phyloP scores from a whole-genome alignment of 768 basidiomycete species.

The Suillus weaverae region DNA sequence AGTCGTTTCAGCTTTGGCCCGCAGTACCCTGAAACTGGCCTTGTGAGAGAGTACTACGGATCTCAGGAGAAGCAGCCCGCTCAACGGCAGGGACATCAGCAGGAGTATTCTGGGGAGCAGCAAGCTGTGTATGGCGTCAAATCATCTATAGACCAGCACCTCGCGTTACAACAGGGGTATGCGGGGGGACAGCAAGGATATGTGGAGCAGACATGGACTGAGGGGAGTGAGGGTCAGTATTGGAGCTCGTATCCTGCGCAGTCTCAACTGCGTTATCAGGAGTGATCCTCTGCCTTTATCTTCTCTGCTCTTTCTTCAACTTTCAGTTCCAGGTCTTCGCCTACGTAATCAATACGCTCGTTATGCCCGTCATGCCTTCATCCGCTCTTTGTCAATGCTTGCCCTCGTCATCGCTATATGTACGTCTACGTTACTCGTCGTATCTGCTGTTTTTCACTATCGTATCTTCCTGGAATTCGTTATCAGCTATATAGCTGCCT shows the following conservation, averaged over 20 bases:
- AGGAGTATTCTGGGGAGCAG: neutral
- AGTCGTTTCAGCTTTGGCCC: neutral
- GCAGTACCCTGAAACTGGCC: neutral
- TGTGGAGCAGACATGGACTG: neutral
- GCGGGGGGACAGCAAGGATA: neutral
- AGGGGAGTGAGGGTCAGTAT: neutral
- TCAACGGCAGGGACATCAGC: neutral
- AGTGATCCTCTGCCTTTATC: neutral
- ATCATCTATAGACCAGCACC: neutral
- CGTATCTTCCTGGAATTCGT: neutral
- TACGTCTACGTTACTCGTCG: constrained; percentile 3
- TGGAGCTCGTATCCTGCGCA: constrained; percentile 1
- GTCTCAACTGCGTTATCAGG: neutral
- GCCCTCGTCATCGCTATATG: neutral
- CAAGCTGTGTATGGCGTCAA: neutral
- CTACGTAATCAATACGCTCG: neutral
- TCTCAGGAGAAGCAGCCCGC: neutral
- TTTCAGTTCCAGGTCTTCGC: neutral
- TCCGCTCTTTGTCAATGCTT: neutral
- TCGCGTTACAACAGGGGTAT: neutral
- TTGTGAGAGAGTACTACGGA: neutral
- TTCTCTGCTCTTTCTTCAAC: neutral
- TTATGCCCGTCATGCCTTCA: neutral
- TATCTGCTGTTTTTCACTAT: neutral
- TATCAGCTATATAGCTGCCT: neutral